A percentile compares a stretch with the other conserved stretches of the same genome.
phyloP scores from a whole-genome alignment of 2,329 filamentous ascomycete genomes.

The Fusarium pseudograminearum region DNA sequence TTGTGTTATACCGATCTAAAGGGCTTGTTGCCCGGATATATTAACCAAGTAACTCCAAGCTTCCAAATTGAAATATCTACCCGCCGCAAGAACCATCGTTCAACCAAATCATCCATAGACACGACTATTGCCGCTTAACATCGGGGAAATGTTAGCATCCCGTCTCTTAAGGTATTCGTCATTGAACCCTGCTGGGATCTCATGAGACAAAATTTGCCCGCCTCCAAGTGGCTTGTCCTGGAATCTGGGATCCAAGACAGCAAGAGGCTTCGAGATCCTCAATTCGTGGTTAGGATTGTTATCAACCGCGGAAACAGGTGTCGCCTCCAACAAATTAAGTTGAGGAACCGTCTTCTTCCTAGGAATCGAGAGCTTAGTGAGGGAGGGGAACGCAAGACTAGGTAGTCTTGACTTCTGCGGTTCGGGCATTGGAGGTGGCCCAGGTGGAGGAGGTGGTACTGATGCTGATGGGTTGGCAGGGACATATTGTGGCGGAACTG shows the following conservation, averaged over 20 bases:
- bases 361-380: constrained; percentile 55
- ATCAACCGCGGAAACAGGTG: constrained; percentile 40
- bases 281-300: constrained; percentile 20
- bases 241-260: constrained; percentile 28
- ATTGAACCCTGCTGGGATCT: constrained; percentile 5
- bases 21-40: too few relatives aligned
- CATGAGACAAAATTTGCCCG: constrained; percentile 4
- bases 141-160: constrained; percentile 18
- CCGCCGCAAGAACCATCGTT: not conserved
- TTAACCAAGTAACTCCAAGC: constrained; percentile 17
- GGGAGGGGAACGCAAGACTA: constrained; percentile 53
- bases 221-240: constrained; percentile 28
- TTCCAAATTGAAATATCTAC: not conserved
- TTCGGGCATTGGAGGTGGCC: not conserved
- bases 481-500: constrained; percentile 1
- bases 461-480: not conserved
- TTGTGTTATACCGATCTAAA: not conserved
- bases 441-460: not conserved
- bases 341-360: constrained; percentile 58
- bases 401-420: constrained; percentile 48
- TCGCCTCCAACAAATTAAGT: constrained; percentile 50
- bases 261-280: constrained; percentile 34
- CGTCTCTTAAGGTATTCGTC: constrained; percentile 5
- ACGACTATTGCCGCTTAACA: constrained; percentile 31
- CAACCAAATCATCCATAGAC: constrained; percentile 29